Conservation (phyloP, 768 basidiomycete species). For the Lactifluus hygrophoroides region DNA sequence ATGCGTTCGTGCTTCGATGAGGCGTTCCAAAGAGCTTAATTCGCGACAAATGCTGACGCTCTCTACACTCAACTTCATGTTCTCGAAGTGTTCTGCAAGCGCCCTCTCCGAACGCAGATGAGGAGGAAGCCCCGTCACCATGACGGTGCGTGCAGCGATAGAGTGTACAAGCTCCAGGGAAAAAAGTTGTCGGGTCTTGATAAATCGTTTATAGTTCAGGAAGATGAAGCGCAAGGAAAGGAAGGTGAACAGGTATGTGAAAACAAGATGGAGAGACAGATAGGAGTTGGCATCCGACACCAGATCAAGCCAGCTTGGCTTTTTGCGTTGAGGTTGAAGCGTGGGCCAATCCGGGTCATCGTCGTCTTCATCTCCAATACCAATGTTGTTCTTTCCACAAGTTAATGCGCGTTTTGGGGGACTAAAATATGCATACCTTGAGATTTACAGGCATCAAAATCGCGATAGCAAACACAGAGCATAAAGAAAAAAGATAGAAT, state of each 20-base stretch:
- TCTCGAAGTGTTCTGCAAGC: constrained; percentile 90
- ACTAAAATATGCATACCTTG: constrained; percentile 45
- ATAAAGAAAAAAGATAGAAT: constrained; percentile 83
- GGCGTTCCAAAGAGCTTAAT: constrained; percentile 57
- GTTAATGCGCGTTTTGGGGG: background rate
- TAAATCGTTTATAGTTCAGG: constrained; percentile 82
- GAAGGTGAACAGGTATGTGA: constrained; percentile 89
- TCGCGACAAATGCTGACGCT: constrained; percentile 87
- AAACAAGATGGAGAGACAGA: constrained; percentile 79
- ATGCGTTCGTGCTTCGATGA: constrained; percentile 74
- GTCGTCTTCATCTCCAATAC: constrained; percentile 45
- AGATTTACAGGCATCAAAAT: constrained; percentile 96
- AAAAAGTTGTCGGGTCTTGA: constrained; percentile 87
- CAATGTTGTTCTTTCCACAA: constrained; percentile 78
- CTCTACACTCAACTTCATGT: constrained; percentile 80
- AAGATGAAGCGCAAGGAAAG: constrained; percentile 82
- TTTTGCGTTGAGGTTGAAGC: constrained; percentile 24
- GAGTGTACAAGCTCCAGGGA: constrained; percentile 92
- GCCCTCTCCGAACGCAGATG: constrained; percentile 80
- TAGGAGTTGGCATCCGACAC: constrained; percentile 87
- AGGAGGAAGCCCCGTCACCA: constrained; percentile 77
- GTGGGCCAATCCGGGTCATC: constrained; percentile 26
- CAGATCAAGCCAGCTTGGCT: constrained; percentile 70
- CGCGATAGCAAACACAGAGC: constrained; percentile 69
- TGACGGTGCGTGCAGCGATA: constrained; percentile 86